Conservation (phyloP, 805 yeast species). For the Candida pseudoglaebosa region DNA sequence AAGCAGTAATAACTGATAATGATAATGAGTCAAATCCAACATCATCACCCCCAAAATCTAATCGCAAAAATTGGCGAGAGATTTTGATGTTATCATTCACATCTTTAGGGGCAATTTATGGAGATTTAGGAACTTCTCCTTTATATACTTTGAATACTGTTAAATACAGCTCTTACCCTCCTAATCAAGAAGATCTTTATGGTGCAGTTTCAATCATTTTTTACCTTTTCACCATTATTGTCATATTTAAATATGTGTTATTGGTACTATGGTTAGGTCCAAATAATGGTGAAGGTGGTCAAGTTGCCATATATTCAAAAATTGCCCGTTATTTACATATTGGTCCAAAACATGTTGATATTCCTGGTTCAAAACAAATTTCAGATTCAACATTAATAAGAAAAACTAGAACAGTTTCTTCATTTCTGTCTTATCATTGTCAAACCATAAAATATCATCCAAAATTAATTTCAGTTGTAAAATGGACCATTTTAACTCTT, state of each 20-base stretch:
- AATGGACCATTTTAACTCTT: conserved; percentile 24
- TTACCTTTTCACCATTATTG: conserved; percentile 52
- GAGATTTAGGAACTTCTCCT: conserved; percentile 63
- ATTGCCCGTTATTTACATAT: conserved; percentile 46
- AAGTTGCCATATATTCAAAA: conserved; percentile 59
- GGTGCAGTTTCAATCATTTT: conserved; percentile 54
- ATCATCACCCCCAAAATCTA: conserved; percentile 6
- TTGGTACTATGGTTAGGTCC: conserved; percentile 50
- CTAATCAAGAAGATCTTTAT: conserved; percentile 37
- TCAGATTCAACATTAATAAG: conserved; percentile 24
- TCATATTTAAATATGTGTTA: conserved; percentile 47
- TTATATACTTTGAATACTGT: conserved; percentile 43
- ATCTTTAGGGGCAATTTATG: conserved; percentile 61
- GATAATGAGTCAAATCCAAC: conserved; percentile 8
- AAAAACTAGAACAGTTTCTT: conserved; percentile 37
- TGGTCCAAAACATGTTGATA: conserved; percentile 43
- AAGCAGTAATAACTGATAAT: conserved; percentile 4
- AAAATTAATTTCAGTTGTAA: conserved; percentile 23
- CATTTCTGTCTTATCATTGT: conserved; percentile 17
- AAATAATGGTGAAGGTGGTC: conserved; percentile 61
- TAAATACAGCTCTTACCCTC: conserved; percentile 22
- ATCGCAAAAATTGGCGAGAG: conserved; percentile 18
- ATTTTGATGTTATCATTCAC: conserved; percentile 31
- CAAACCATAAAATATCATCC: conserved; percentile 18
- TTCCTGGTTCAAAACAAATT: conserved; percentile 36